Conservation (phyloP, 352 stramenopile genomes). For the Phytophthora pseudosyringae region DNA sequence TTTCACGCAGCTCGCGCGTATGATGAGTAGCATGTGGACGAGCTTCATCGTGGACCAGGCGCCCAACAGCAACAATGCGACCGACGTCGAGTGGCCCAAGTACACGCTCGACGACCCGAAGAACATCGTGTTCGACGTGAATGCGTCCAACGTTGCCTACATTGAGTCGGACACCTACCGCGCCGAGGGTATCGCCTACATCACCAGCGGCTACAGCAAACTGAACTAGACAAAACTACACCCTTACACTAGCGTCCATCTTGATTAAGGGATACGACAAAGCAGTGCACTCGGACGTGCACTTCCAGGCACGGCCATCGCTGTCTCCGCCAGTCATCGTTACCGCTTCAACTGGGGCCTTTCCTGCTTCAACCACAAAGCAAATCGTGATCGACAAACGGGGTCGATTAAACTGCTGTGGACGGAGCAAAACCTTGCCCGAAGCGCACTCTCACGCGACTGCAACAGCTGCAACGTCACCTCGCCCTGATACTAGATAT, state of each 20-base stretch:
- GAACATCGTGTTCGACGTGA: slow-evolving; percentile 36
- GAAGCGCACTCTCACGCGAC: too few species aligned
- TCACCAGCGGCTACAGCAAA: background rate
- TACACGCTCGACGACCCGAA: slow-evolving; percentile 25
- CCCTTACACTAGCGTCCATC: too few species aligned
- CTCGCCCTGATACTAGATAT: too few species aligned
- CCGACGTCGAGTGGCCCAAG: slow-evolving; percentile 26
- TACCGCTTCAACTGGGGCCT: slow-evolving; percentile 1
- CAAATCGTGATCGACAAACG: background rate
- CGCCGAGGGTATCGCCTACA: slow-evolving; percentile 27
- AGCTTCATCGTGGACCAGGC: slow-evolving; percentile 37
- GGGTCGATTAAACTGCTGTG: background rate
- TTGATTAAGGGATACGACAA: too few species aligned
- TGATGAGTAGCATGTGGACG: slow-evolving; percentile 40
- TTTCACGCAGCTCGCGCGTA: slow-evolving; percentile 12
- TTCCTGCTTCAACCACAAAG: slow-evolving; percentile 3
- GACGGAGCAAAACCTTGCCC: too few species aligned
- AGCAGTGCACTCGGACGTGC: too few species aligned
- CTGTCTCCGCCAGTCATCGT: slow-evolving; percentile 18
- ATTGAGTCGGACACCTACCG: slow-evolving; percentile 30
- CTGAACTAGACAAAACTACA: too few species aligned
- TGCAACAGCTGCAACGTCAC: too few species aligned
- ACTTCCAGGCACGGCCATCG: too few species aligned
- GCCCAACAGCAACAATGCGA: slow-evolving; percentile 23
- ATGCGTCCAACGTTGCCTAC: slow-evolving; percentile 23